Evolutionary conservation across 495 filamentous ascomycete genomes (phyloP).

Genomic region (Aspergillus saccharolyticus): DNA sequence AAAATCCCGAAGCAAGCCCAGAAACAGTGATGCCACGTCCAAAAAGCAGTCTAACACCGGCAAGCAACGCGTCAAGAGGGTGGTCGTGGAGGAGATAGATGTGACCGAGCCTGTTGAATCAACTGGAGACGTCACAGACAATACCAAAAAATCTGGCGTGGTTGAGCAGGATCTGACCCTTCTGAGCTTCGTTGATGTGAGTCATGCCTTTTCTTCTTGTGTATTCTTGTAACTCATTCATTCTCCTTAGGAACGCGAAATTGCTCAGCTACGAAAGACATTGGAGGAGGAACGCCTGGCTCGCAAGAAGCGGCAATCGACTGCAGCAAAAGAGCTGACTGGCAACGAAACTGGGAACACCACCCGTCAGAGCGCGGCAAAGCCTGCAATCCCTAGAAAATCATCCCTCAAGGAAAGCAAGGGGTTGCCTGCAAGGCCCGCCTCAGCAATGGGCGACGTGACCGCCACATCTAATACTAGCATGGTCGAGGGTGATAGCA

Average conservation of each 20-base stretch:
- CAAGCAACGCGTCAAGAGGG: slow-evolving; percentile 44
- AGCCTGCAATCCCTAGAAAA: slow-evolving; percentile 37
- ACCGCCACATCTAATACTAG: slow-evolving; percentile 27
- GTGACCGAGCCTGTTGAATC: slow-evolving; percentile 26
- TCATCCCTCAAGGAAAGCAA: slow-evolving; percentile 44
- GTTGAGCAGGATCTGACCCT: slow-evolving; percentile 37
- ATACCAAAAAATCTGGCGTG: slow-evolving; percentile 28
- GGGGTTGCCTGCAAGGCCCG: slow-evolving; percentile 26
- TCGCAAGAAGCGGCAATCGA: slow-evolving; percentile 41
- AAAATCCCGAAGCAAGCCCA: slow-evolving; percentile 18
- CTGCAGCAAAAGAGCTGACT: slow-evolving; percentile 25
- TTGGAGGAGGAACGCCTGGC: slow-evolving; percentile 46
- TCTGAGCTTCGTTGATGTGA: slow-evolving; percentile 45
- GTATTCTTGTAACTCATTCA: neutral
- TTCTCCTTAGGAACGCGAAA: slow-evolving; percentile 35
- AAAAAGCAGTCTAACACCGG: slow-evolving; percentile 39
- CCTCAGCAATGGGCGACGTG: slow-evolving; percentile 36
- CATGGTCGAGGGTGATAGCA: slow-evolving; percentile 26
- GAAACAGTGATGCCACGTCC: slow-evolving; percentile 4
- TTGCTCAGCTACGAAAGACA: slow-evolving; percentile 44
- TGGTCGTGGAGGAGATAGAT: slow-evolving; percentile 38
- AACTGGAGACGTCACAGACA: slow-evolving; percentile 32
- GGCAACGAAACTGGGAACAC: slow-evolving; percentile 31
- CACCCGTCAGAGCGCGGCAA: slow-evolving; percentile 34
- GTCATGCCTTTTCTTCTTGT: neutral